Base-by-base conservation (phyloP, 192 early-diverging fungal species). In the Coemansia sp. region DNA sequence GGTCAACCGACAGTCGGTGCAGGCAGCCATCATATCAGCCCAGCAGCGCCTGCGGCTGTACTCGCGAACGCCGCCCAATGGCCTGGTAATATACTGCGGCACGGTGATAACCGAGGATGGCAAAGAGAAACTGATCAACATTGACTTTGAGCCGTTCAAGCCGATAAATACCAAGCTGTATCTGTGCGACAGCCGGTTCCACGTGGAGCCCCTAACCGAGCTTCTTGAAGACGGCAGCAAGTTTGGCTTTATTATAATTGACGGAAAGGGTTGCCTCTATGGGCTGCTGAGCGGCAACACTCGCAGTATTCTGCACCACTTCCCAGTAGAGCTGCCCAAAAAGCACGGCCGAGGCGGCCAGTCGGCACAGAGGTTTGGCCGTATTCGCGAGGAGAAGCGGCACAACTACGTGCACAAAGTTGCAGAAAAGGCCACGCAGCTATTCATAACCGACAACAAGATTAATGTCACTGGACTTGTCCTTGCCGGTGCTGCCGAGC, bases 331-430 rank as follows among this genome's bases (percentile, higher is more conserved):
- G 67, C 63, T 98, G 73, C 95, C 95, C 63, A 98, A 98, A 81
- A 96, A 98, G 87, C 93, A 98, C 84, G 93, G 93, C 47, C 90
- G 93, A 79, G 95, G 95, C 84, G 95, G 93, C 84, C 95, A 95
- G 76, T 98, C 95, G 12, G 92, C 95, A 17, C 78, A 92, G 65
- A 93, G 95, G 88, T 98, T 98, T 73, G 87, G 89, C 4, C 95
- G 93, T 86, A 80, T 98, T 58, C 89, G 95, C 70, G 87, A 90
- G 46, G 95, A 96, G 74, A 93, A 92, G 73, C 90, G 95, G 42
- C 93, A 96, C 83, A 91, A 98, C 74, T 98, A 98, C 58, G 88
- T 98, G 45, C 86, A 92, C 44, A 98, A 98, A 79, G 89, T 98
- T 49, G 91, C 94, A 25, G 95, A 98, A 67, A 74, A 88, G 38